Conservation (phyloP, 2,329 filamentous ascomycete genomes). For the Didymella pomorum region DNA sequence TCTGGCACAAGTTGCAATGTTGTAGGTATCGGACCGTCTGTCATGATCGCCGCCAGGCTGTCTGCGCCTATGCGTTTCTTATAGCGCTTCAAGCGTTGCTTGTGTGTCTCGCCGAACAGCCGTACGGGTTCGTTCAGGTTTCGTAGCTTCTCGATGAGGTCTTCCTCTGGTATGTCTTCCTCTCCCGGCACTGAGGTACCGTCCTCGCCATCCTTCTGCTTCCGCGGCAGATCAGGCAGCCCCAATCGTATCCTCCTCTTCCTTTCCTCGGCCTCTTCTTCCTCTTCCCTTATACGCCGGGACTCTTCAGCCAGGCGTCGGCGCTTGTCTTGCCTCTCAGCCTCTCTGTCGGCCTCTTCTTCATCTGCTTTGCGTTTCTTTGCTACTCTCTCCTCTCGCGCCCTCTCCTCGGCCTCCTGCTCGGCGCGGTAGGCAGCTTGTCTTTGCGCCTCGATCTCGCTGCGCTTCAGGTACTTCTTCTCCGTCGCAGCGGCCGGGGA, state of each 20-base stretch:
- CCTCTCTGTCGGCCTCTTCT: slow-evolving; percentile 75
- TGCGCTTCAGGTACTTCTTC: slow-evolving; percentile 81
- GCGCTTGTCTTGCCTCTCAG: slow-evolving; percentile 81
- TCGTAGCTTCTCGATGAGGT: slow-evolving; percentile 73
- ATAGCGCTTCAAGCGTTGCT: slow-evolving; percentile 73
- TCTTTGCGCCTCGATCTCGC: slow-evolving; percentile 84
- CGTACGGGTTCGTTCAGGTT: slow-evolving; percentile 74
- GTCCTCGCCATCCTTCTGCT: slow-evolving; percentile 57
- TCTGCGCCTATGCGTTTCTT: slow-evolving; percentile 64
- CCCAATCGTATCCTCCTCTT: slow-evolving; percentile 78
- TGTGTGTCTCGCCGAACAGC: slow-evolving; percentile 84
- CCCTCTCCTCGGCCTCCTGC: slow-evolving; percentile 75
- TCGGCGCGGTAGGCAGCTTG: slow-evolving; percentile 81
- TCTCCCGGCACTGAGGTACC: slow-evolving; percentile 52
- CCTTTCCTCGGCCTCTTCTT: slow-evolving; percentile 76
- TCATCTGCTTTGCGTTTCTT: slow-evolving; percentile 92
- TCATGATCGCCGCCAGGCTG: slow-evolving; percentile 59
- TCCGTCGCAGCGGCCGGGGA: slow-evolving; percentile 43
- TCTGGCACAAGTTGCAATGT: slow-evolving; percentile 81
- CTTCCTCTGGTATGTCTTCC: slow-evolving; percentile 75
- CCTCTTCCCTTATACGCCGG: slow-evolving; percentile 71
- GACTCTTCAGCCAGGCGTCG: slow-evolving; percentile 83
- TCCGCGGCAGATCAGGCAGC: slow-evolving; percentile 73
- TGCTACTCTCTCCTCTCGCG: slow-evolving; percentile 72
- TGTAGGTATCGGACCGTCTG: slow-evolving; percentile 84